These are phyloP conservation scores for Penicillium odoratum DNA, from an alignment of 495 filamentous ascomycete genomes.

Conservation along the genomic window DNA sequence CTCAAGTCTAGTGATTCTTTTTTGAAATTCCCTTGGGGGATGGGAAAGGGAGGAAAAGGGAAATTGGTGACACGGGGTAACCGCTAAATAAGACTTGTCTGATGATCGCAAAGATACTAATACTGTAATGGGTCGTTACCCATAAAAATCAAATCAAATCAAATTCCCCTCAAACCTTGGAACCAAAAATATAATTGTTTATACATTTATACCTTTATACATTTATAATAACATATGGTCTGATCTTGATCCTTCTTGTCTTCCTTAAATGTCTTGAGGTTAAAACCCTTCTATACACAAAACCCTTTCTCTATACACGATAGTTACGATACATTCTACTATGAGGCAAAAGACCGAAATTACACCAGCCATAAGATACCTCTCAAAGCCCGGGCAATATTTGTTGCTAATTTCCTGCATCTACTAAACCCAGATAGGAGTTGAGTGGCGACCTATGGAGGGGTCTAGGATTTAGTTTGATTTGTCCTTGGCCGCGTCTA, in stretches of 20 bases:
- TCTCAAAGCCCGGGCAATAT: background rate
- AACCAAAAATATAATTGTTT: background rate
- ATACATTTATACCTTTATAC: background rate
- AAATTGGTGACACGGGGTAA: slow-evolving; percentile 29
- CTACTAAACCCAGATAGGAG: slow-evolving; percentile 9
- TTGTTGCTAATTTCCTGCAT: slow-evolving; percentile 12
- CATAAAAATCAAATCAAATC: background rate
- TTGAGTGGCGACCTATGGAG: slow-evolving; percentile 11
- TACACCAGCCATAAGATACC: background rate
- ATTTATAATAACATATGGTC: background rate
- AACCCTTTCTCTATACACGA: background rate
- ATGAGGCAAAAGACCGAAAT: background rate
- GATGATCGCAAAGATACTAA: slow-evolving; percentile 22
- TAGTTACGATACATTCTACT: background rate
- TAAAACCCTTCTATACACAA: background rate
- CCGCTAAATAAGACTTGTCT: slow-evolving; percentile 30
- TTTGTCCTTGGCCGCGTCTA: slow-evolving; percentile 5
- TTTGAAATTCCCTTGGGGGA: background rate
- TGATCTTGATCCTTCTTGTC: background rate
- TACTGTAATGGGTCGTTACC: background rate
- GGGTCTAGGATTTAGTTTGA: slow-evolving; percentile 6
- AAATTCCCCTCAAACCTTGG: background rate
- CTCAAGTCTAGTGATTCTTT: slow-evolving; percentile 6
- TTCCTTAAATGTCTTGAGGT: background rate
- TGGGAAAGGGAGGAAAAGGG: slow-evolving; percentile 8